Evolutionary conservation across 192 early-diverging fungal species (phyloP).

Genomic region (Lobosporangium transversale): DNA sequence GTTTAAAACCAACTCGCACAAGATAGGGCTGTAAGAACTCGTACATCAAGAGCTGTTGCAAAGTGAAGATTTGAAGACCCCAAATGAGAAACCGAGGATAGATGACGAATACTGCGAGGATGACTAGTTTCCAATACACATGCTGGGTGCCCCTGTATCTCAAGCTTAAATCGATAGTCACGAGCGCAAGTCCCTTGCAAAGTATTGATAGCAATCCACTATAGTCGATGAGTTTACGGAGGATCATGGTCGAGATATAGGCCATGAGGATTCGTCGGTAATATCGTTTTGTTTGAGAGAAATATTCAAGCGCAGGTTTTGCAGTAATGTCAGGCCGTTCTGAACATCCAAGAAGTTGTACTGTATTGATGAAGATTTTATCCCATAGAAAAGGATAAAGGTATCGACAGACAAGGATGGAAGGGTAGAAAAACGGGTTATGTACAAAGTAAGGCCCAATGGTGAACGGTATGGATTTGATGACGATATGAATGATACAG

Average conservation of each 20-base stretch:
- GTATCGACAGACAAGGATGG: conserved; percentile 23
- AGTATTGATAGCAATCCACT: conserved; percentile 15
- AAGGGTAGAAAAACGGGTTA: conserved; percentile 20
- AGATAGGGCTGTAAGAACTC: conserved; percentile 42
- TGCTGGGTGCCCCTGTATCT: conserved; percentile 3
- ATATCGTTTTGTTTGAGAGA: conserved; percentile 2
- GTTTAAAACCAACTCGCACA: conserved; percentile 20
- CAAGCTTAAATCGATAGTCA: conserved; percentile 7
- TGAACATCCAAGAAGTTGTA: conserved; percentile 13
- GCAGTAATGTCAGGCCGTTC: conserved; percentile 28
- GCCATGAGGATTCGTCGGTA: conserved; percentile 6
- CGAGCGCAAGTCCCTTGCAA: neutral
- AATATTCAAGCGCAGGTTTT: conserved; percentile 12
- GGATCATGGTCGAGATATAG: neutral
- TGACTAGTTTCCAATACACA: neutral
- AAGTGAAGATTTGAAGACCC: conserved; percentile 2
- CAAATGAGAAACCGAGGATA: conserved; percentile 16
- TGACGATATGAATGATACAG: neutral
- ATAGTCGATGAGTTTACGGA: conserved; percentile 11
- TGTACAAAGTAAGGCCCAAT: neutral
- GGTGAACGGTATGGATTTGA: neutral
- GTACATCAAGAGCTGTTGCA: conserved; percentile 38
- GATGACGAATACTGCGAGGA: neutral
- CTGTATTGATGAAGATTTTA: conserved; percentile 25
- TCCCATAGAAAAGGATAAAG: conserved; percentile 26